These are phyloP conservation scores for Candida ulmi DNA, from an alignment of 805 yeast species.

Conservation along the genomic window DNA sequence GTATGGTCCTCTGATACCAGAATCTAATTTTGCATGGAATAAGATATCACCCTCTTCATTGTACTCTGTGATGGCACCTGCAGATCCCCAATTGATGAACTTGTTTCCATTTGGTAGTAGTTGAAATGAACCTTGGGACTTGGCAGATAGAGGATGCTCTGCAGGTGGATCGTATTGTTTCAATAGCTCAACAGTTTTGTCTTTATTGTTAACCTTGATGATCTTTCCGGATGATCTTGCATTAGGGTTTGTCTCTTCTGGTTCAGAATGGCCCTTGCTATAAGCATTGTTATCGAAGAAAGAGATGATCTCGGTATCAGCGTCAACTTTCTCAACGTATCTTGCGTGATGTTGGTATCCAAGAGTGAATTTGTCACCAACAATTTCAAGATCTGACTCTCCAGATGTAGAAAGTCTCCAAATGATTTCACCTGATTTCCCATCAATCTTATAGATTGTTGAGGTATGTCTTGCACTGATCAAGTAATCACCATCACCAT, in stretches of 20 bases:
- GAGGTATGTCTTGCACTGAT: slow-evolving; percentile 32
- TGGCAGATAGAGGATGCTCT: slow-evolving; percentile 19
- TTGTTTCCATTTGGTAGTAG: slow-evolving; percentile 29
- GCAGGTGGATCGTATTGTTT: slow-evolving; percentile 23
- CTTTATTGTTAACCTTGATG: slow-evolving; percentile 27
- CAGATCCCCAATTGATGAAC: slow-evolving; percentile 34
- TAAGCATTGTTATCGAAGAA: slow-evolving; percentile 35
- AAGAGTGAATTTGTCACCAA: slow-evolving; percentile 16
- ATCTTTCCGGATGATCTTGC: slow-evolving; percentile 29
- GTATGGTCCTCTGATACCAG: slow-evolving; percentile 22
- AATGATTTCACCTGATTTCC: slow-evolving; percentile 29
- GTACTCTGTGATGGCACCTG: slow-evolving; percentile 33
- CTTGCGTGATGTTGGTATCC: slow-evolving; percentile 35
- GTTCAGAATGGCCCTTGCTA: slow-evolving; percentile 28
- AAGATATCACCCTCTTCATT: slow-evolving; percentile 24
- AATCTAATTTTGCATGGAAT: slow-evolving; percentile 29
- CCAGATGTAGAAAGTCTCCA: slow-evolving; percentile 28
- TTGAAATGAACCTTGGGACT: slow-evolving; percentile 19
- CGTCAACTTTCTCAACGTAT: slow-evolving; percentile 5
- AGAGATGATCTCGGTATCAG: slow-evolving; percentile 26
- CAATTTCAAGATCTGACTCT: slow-evolving; percentile 20
- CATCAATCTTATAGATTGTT: slow-evolving; percentile 29
- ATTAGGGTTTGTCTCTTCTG: slow-evolving; percentile 20
- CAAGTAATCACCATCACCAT: slow-evolving; percentile 28
- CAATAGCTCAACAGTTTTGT: slow-evolving; percentile 24